A percentile compares a stretch with the other conserved stretches of the same genome.
Evolutionary conservation across 2,329 filamentous ascomycete species (phyloP).

Genomic region (Aspergillus fructus): DNA sequence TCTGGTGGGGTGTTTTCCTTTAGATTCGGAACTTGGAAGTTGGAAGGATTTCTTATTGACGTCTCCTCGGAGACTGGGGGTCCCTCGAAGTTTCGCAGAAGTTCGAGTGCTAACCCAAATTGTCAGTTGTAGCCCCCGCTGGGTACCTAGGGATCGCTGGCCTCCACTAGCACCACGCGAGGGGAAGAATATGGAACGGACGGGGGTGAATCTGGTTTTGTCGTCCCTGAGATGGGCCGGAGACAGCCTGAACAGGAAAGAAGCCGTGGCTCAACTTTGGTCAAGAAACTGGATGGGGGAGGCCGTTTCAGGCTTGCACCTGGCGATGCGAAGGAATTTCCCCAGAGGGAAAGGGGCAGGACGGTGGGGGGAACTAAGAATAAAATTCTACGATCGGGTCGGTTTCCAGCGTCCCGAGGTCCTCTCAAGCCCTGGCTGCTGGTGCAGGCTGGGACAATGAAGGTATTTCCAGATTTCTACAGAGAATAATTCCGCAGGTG

Average conservation of each 20-base stretch:
- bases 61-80: not conserved
- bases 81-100: not conserved
- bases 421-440: not conserved
- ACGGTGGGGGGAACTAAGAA: constrained; percentile 12
- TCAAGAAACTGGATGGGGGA: not conserved
- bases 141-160: not conserved
- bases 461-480: not conserved
- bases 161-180: constrained; percentile 3
- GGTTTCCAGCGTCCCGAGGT: constrained; percentile 6
- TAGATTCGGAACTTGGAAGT: not conserved
- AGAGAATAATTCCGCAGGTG: constrained; percentile 4
- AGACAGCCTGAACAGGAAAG: not conserved
- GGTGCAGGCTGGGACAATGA: not conserved
- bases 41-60: not conserved
- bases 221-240: not conserved
- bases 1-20: not conserved
- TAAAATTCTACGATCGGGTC: constrained; percentile 14
- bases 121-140: not conserved
- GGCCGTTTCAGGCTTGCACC: constrained; percentile 3
- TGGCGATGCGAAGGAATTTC: not conserved
- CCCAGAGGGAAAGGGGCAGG: not conserved
- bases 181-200: not conserved
- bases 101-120: not conserved
- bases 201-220: not conserved
- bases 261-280: not conserved